Evolutionary conservation across 768 basidiomycete species (phyloP), one percentile per base, ranked within the genome.

Genomic region (Zangia roseola): DNA sequence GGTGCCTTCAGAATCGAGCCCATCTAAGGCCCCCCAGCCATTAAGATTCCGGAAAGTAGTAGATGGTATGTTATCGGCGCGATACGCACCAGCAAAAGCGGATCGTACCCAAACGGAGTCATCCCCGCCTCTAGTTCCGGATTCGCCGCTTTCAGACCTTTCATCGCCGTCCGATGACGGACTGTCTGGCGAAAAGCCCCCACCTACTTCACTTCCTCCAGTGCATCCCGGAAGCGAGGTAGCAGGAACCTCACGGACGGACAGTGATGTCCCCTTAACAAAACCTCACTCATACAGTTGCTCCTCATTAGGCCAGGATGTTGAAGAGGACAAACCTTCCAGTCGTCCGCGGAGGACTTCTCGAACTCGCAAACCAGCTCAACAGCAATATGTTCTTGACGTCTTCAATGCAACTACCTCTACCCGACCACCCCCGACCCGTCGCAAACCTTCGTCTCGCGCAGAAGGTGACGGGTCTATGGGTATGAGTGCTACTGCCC

Each of bases 401-500:
- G 70, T 76, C 9, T 75, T 77, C 50, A 68, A 65, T 8, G 40
- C 53, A 21, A 59, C 49, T 28, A 44, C 61, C 9, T 48, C 61
- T 3, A 60, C 65, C 16, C 70, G 68, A 34, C 58, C 69, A 21
- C 54, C 56, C 14, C 56, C 61, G 53, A 60, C 74, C 37, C 78
- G 83, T 40, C 77, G 83, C 30, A 82, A 73, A 60, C 50, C 61
- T 50, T 64, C 62, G 25, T 43, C 60, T 37, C 65, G 68, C 17
- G 54, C 59, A 14, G 69, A 74, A 30, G 71, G 70, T 5, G 69
- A 72, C 41, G 66, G 68, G 17, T 86, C 87, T 63, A 73, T 77
- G 43, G 80, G 83, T 26, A 84, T 91, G 82, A 85, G 77, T 44
- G 78, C 82, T 17, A 74, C 79, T 2, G 83, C 86, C 8, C 69